Base-by-base conservation (phyloP, 2,329 filamentous ascomycete genomes). In the Pseudogymnoascus sp. region DNA sequence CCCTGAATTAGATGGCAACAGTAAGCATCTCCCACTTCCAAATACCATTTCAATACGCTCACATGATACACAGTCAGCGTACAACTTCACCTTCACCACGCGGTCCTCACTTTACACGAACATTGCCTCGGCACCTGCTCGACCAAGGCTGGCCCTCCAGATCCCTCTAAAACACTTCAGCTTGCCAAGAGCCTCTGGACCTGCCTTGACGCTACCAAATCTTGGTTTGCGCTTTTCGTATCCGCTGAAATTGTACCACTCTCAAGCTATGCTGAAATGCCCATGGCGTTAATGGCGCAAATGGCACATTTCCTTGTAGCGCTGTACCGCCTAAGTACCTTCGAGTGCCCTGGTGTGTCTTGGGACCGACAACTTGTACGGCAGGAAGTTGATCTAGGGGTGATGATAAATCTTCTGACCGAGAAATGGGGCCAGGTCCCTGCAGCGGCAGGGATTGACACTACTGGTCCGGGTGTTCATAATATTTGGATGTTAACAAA, bases 191-290 rank as follows among this genome's bases (percentile, higher is more conserved):
- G 25, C 25, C 45, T 55, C 9, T 55, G 45, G 25, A 55, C n/a
- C 25, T 55, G 45, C 9, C 45, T 55, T 18, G 45, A 55, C n/a
- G 45, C 45, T 18, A 55, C 45, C 28, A 55, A 55, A 31, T 55
- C 45, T 12, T 55, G 45, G 45, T 55, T 55, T n/a, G 9, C 45
- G 8, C 25, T 55, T 11, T 55, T 55, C n/a, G 45, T 55, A 8
- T 55, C 45, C 5, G 45, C 25, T 18, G 45, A 55, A 16, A 18
- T 55, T 55, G 18, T 55, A 12, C 45, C 45, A n/a, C 45, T 55
- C 25, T 55, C 45, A 31, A 55, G 45, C 25, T 55, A 55, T 55
- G 45, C 45, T 11, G 45, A 55, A 55, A 55, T 55, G 45, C 45
- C 45, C 25, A 55, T 55, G 45, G n/a, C 45, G n/a, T 11, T 55